Base-by-base conservation (phyloP, 371 early-diverging fungal genomes). In the Basidiobolus meristosporus region DNA sequence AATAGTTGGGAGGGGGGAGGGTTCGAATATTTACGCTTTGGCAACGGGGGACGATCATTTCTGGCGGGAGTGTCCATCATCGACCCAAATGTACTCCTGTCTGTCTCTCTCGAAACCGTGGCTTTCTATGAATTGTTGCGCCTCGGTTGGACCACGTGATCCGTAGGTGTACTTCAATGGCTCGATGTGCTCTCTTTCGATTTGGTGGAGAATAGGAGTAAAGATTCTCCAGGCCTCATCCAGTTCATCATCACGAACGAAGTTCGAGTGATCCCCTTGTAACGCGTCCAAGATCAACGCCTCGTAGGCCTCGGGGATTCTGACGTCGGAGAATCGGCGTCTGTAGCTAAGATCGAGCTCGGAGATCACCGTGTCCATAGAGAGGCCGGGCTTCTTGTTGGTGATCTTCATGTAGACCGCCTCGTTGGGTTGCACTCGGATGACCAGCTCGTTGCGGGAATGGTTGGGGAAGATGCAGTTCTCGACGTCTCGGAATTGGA, bases 291-390 rank as follows among this genome's bases (percentile, higher is more conserved):
- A 58, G 39, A 97, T 79, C 21, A 97, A 62, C 3, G 85, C 69
- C 47, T 90, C 95, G 57, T 97, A 97, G 7, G 97, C 96, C 48
- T 97, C 97, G 16, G 97, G 97, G 43, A 97, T 92, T 45, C 70
- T 65, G 33, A 75, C 46, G 38, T 84, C 79, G 15, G 67, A 63
- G 64, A 85, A 96, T 33, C 92, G 77, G 31, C 68, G 63, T 31
- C 72, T 63, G 63, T 97, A 97, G 3, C 87, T 71, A 41, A 96
- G 61, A 50, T 97, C 91, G 7, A 97, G 64, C 54, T 95, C 95
- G 1, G 88, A 77, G 43, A 85, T 78, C 37, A 77, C 65, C 16
- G 73, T 63, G 36, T 65, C 51, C 48, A 66, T 58, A 2, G 68
- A 63, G 23, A 84, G 61, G 10, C 84, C 89, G 15, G 85, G 97